A percentile compares a stretch with the other conserved stretches of the same genome.
phyloP scores from a whole-genome alignment of 2,329 filamentous ascomycete genomes.

The Trichocomaceae sp. region DNA sequence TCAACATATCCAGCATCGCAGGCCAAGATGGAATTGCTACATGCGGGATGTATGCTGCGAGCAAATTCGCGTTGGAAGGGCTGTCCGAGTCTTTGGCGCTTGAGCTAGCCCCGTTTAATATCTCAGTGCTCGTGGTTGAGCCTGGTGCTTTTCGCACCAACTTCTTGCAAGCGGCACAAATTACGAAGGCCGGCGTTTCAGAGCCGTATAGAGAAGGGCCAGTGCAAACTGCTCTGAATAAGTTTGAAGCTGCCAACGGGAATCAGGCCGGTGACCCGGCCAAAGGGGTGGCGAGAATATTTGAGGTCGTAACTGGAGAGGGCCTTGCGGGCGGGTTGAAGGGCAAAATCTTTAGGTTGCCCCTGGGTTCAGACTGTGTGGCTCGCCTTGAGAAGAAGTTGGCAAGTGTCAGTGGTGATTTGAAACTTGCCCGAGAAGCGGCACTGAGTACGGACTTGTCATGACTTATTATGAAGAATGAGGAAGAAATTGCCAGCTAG shows the following conservation, averaged over 20 bases:
- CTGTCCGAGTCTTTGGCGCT: not conserved
- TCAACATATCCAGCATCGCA: slow-evolving; percentile 1
- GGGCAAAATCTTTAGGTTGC: not conserved
- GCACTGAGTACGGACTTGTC: not conserved
- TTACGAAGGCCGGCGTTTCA: not conserved
- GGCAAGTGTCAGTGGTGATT: not conserved
- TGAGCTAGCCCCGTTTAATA: not conserved
- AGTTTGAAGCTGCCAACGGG: not conserved
- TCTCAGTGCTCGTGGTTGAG: not conserved
- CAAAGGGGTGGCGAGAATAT: not conserved
- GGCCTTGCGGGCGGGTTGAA: not conserved
- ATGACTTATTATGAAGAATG: too few species aligned
- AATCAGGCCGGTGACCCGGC: not conserved
- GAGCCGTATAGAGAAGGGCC: not conserved
- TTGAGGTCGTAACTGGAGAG: not conserved
- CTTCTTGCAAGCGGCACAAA: not conserved
- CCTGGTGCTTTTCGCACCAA: slow-evolving; percentile 2
- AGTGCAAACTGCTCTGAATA: not conserved
- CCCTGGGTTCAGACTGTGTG: not conserved
- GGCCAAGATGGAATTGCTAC: not conserved
- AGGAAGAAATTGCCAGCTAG: not conserved
- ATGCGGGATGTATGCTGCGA: not conserved
- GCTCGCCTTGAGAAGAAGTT: not conserved
- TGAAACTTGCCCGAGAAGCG: not conserved
- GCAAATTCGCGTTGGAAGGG: slow-evolving; percentile 4